Evolutionary conservation across 352 stramenopile genomes (phyloP).

Genomic region (Phytophthora syringae): DNA sequence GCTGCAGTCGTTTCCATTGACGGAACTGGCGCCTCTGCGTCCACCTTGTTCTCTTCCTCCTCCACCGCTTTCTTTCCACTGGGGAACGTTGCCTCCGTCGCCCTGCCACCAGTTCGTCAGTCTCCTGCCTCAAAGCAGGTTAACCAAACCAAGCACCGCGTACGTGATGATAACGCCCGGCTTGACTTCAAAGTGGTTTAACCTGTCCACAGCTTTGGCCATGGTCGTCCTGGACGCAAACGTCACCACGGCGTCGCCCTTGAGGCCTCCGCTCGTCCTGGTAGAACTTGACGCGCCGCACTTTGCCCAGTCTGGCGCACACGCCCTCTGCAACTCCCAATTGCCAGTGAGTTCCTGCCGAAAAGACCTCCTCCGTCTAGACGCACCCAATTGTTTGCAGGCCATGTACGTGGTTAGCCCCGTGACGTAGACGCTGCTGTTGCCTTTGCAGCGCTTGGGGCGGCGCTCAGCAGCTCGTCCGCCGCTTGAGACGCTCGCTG

Average conservation of each 20-base stretch:
- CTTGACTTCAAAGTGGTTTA: slow-evolving; percentile 87
- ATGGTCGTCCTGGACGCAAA: slow-evolving; percentile 75
- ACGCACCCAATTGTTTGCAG: slow-evolving; percentile 79
- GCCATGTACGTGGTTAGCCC: slow-evolving; percentile 84
- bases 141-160: too few relatives aligned
- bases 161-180: slow-evolving; percentile 86
- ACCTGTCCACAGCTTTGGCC: slow-evolving; percentile 72
- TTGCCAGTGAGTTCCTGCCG: too few relatives aligned
- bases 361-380: too few relatives aligned
- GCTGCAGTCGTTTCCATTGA: too few relatives aligned
- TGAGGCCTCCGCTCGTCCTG: slow-evolving; percentile 79
- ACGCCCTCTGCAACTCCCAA: slow-evolving; percentile 71
- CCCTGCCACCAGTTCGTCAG: too few relatives aligned
- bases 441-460: slow-evolving; percentile 41
- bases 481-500: slow-evolving; percentile 42
- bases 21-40: too few relatives aligned
- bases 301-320: slow-evolving; percentile 78
- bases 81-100: slow-evolving; percentile 53
- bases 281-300: slow-evolving; percentile 89
- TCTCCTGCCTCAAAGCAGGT: too few relatives aligned
- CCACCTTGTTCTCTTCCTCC: slow-evolving; percentile 16
- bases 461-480: slow-evolving; percentile 51
- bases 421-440: slow-evolving; percentile 83
- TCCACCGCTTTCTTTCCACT: slow-evolving; percentile 31
- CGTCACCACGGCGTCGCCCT: slow-evolving; percentile 88